Evolutionary conservation across 495 filamentous ascomycete genomes (phyloP).

Genomic region (Penicillium steckii): DNA sequence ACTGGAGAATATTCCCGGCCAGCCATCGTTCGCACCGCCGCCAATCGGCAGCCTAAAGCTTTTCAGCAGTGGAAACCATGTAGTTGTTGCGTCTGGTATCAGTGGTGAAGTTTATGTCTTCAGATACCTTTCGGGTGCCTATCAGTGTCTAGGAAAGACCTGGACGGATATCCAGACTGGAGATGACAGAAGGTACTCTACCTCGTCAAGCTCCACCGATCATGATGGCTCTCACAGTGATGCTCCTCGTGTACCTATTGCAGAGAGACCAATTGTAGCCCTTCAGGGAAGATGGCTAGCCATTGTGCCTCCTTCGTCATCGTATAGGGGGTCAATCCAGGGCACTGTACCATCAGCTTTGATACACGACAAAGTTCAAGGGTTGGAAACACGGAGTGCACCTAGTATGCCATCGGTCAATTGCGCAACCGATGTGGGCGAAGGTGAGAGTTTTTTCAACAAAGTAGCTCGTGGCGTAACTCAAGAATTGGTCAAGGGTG

Average conservation of each 20-base stretch:
- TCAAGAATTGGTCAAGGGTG: conserved; percentile 86
- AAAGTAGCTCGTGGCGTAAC: conserved; percentile 83
- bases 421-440: conserved; percentile 73
- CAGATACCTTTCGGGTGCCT: conserved; percentile 49
- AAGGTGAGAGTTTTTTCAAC: conserved; percentile 78
- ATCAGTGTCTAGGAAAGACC: conserved; percentile 76
- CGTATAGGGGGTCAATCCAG: conserved; percentile 66
- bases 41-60: conserved; percentile 71
- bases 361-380: conserved; percentile 55
- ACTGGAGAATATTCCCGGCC: conserved; percentile 40
- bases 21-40: conserved; percentile 51
- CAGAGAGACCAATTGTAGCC: conserved; percentile 66
- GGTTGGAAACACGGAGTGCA: conserved; percentile 66
- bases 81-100: conserved; percentile 72
- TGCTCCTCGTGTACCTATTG: conserved; percentile 37
- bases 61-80: conserved; percentile 61
- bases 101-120: conserved; percentile 88
- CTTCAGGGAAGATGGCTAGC: conserved; percentile 82
- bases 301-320: conserved; percentile 70
- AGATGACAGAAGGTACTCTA: conserved; percentile 47
- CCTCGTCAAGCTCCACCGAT: conserved; percentile 55
- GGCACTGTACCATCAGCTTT: conserved; percentile 48
- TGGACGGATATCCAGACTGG: conserved; percentile 77
- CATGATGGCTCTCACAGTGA: conserved; percentile 52
- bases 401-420: conserved; percentile 73